Evolutionary conservation across 2,329 filamentous ascomycete species (phyloP), one percentile per base, ranked within the genome.

Genomic region (Trichoderma sp.): DNA sequence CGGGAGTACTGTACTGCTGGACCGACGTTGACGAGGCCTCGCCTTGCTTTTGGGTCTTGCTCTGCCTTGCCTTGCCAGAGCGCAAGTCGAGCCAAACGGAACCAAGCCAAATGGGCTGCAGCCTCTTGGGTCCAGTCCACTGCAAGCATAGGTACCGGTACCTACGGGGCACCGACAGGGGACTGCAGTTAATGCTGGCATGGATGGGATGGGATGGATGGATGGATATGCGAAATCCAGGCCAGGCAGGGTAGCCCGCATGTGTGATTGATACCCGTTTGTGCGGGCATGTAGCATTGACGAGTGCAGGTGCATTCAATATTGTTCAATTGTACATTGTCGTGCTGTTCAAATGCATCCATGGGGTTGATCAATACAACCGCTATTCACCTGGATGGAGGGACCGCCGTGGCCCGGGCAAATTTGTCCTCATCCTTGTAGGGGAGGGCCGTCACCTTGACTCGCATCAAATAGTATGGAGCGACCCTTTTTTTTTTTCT

Each of bases 401-500:
- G 58, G 58, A 23, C 30, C 30, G 58, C 32, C 32, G 20, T 9
- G 58, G n/a, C 20, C 47, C 32, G 50, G 68, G 30, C 61, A 70
- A 28, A 13, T 66, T 55, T 39, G 43, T 26, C 39, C 43, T 34
- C 6, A 55, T 28, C 68, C 55, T 50, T 55, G 68, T 53, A 55
- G 59, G 58, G 68, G 57, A 68, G 43, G 28, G 39, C 53, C 39
- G n/a, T 47, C 55, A 20, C 39, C 66, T 62, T 62, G 66, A 68
- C 66, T 68, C 57, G 57, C 66, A 68, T 68, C 39, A 47, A 23
- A 23, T 61, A 50, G 66, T 57, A 53, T 53, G 66, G 57, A 58
- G 39, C 26, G 66, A 68, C 39, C 53, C 55, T 68, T 50, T 61
- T 34, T n/a, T n/a, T 34, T 34, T 36, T 36, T 9, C 39, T 62